Base-by-base conservation (phyloP, 768 basidiomycete species). In the Saitozyma podzolica region DNA sequence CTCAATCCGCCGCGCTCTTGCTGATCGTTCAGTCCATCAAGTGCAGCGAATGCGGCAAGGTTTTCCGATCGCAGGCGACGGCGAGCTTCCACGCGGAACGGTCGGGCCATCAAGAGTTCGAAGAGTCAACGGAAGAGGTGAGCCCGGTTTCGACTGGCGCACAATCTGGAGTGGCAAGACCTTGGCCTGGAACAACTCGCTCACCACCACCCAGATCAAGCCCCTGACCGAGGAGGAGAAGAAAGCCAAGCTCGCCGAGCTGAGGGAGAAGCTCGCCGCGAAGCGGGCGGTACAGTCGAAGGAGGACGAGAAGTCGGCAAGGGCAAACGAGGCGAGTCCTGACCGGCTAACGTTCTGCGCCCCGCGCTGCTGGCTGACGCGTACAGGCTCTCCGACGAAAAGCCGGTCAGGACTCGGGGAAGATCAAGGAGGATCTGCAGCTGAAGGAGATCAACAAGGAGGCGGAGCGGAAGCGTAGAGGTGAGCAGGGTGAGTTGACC, bases 221-320 rank as follows among this genome's bases (percentile, higher is more conserved):
- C 93, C 95, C 0, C 79, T 99, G 56, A 97, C 94, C 0, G 93
- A 97, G 80, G 92, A 94, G 72, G 92, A 98, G 80, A 95, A 88
- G 83, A 85, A 86, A 62, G 82, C 86, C 67, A 91, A 87, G 73
- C 83, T 98, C 0, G 86, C 80, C 0, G 95, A 96, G 66, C 80
- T 99, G 62, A 84, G 86, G 29, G 81, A 84, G 58, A 92, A 88
- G 81, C 87, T 97, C 85, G 83, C 85, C 0, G 87, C 84, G 61
- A 98, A 97, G 78, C 86, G 90, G 1, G 83, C 87, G 0, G 80
- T 74, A 55, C 92, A 92, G 79, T 84, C 87, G 1, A 83, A 84
- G 53, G 84, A 88, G 65, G 92, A 95, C 4, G 85, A 84, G 0
- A 85, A 88, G 67, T 91, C 91, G 63, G 81, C 83, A 61, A 73